Evolutionary conservation across 495 filamentous ascomycete genomes (phyloP).

Genomic region (Penicillium goetzii): DNA sequence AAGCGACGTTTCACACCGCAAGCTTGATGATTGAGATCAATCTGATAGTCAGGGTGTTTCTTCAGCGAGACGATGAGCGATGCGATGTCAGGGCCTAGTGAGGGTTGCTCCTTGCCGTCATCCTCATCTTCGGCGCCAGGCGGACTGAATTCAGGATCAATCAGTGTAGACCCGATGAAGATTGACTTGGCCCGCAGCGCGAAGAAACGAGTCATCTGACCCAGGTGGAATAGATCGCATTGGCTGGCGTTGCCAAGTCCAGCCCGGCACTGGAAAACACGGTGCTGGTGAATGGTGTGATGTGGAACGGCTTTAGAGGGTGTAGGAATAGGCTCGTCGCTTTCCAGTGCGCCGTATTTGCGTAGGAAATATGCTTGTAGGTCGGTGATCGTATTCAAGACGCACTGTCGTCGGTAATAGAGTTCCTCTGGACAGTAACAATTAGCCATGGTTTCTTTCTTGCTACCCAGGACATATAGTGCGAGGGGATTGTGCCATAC

Average conservation of each 20-base stretch:
- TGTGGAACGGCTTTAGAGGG: slow-evolving; percentile 16
- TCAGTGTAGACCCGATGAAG: slow-evolving; percentile 53
- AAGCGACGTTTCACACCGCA: slow-evolving; percentile 74
- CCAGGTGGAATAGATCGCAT: slow-evolving; percentile 86
- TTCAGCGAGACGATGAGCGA: slow-evolving; percentile 57
- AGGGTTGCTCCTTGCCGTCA: slow-evolving; percentile 4
- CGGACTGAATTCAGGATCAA: slow-evolving; percentile 43
- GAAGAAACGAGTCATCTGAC: slow-evolving; percentile 84
- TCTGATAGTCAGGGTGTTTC: slow-evolving; percentile 74
- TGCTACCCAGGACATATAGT: background rate
- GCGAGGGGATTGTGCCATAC: slow-evolving; percentile 42
- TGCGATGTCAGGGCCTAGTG: slow-evolving; percentile 44
- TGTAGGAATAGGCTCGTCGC: slow-evolving; percentile 14
- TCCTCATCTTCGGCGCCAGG: slow-evolving; percentile 25
- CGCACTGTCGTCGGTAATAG: slow-evolving; percentile 66
- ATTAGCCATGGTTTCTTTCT: background rate
- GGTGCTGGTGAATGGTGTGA: slow-evolving; percentile 26
- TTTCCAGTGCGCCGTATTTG: slow-evolving; percentile 58
- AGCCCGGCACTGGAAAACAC: slow-evolving; percentile 67
- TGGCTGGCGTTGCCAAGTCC: slow-evolving; percentile 74
- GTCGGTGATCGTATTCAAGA: slow-evolving; percentile 77
- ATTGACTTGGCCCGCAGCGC: slow-evolving; percentile 50
- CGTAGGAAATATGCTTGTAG: slow-evolving; percentile 73
- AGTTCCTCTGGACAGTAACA: slow-evolving; percentile 63
- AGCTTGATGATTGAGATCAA: slow-evolving; percentile 74